phyloP scores from a whole-genome alignment of 225 moss, liverwort and hornwort genomes.

The Polytrichum commune region DNA sequence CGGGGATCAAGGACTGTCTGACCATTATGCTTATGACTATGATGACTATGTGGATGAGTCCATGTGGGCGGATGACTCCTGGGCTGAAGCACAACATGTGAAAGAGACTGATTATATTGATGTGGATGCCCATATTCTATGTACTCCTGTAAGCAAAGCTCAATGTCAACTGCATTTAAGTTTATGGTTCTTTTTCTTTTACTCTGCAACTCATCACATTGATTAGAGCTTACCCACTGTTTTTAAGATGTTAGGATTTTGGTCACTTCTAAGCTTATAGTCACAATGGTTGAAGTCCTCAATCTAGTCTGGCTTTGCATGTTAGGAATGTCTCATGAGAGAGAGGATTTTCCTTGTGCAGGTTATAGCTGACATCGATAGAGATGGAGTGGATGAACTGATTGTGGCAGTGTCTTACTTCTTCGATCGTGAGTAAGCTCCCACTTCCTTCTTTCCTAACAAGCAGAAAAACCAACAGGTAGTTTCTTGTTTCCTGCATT shows the following conservation, averaged over 20 bases:
- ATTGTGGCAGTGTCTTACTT: constrained; percentile 90
- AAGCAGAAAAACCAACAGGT: no score
- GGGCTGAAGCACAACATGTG: constrained; percentile 64
- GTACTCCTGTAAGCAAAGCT: constrained; percentile 71
- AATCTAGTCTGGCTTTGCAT: no score
- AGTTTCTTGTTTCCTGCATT: no score
- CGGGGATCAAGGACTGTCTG: constrained; percentile 72
- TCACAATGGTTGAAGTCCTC: no score
- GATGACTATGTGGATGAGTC: constrained; percentile 97
- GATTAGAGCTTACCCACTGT: no score
- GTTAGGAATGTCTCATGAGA: not conserved
- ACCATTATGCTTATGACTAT: constrained; percentile 93
- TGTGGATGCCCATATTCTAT: constrained; percentile 89
- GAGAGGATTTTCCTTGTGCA: constrained; percentile 25
- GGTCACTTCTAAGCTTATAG: no score
- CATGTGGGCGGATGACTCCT: constrained; percentile 95
- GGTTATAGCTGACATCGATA: constrained; percentile 96
- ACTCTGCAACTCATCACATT: not conserved
- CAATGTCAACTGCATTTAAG: not conserved
- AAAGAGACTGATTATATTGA: constrained; percentile 65
- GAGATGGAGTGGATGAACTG: constrained; percentile 91
- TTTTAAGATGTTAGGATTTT: no score
- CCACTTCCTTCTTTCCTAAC: constrained; percentile 11
- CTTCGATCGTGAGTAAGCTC: constrained; percentile 89
- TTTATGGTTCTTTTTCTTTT: not conserved